These are phyloP conservation scores for Pyrenochaeta sp. DNA, from an alignment of 2,329 filamentous ascomycete genomes.

Conservation along the genomic window DNA sequence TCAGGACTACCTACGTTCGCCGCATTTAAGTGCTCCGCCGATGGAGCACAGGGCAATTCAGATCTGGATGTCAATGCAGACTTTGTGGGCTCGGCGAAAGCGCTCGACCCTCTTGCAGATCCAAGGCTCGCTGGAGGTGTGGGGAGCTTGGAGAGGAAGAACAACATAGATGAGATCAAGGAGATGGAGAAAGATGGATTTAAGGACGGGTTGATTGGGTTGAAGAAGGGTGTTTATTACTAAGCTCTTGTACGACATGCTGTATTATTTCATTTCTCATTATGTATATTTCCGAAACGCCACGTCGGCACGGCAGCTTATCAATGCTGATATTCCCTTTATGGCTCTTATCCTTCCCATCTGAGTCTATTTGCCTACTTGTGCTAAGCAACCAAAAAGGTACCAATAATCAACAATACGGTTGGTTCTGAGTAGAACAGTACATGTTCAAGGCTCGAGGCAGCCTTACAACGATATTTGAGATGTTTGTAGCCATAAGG, in stretches of 20 bases:
- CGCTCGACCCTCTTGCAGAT: constrained; percentile 14
- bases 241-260: constrained; percentile 12
- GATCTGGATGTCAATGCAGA: neutral
- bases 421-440: no score
- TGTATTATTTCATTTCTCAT: neutral
- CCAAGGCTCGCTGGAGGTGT: constrained; percentile 33
- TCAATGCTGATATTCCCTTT: neutral
- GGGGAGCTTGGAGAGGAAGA: constrained; percentile 29
- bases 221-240: constrained; percentile 42
- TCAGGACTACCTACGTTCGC: constrained; percentile 30
- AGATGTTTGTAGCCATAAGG: neutral
- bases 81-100: constrained; percentile 3
- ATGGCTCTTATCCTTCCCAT: neutral
- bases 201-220: constrained; percentile 41
- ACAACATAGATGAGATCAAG: constrained; percentile 26
- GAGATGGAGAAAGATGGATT: constrained; percentile 40
- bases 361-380: no score
- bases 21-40: constrained; percentile 34
- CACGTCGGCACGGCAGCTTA: neutral
- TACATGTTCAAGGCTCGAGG: no score
- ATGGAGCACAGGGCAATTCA: constrained; percentile 13
- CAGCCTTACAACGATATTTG: neutral
- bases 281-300: neutral
- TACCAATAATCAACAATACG: no score
- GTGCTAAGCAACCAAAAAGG: no score